Evolutionary conservation across 108 stramenopile genomes (phyloP).

Genomic region (Aurantiochytrium sp.): DNA sequence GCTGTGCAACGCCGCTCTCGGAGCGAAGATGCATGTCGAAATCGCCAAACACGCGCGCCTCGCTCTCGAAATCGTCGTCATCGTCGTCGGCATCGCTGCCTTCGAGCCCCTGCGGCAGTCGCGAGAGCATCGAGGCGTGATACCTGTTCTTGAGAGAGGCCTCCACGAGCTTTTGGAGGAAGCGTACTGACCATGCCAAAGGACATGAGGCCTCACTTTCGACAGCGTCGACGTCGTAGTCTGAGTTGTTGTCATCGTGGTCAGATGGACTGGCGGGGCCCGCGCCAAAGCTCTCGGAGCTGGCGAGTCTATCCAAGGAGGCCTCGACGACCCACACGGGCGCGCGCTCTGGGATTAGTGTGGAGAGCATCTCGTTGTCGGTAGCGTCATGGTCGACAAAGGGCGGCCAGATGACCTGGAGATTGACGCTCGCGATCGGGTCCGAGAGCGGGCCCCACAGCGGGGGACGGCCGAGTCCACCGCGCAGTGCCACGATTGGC

Average conservation of each 20-base stretch:
- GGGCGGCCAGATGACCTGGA: conserved; percentile 1
- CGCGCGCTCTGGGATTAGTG: neutral
- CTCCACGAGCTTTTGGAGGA: neutral
- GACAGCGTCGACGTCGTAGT: neutral
- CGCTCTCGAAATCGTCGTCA: too few species aligned
- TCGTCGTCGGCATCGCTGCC: neutral
- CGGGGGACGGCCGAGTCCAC: neutral
- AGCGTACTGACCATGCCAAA: neutral
- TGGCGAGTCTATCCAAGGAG: neutral
- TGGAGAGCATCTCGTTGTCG: neutral
- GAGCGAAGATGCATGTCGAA: too few species aligned
- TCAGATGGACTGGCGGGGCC: too few species aligned
- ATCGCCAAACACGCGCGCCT: neutral
- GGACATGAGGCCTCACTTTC: neutral
- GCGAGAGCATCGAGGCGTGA: neutral
- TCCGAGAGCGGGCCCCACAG: conserved; percentile 24
- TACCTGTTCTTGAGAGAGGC: neutral
- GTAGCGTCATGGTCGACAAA: neutral
- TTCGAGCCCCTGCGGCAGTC: neutral
- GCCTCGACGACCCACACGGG: neutral
- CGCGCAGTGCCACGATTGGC: neutral
- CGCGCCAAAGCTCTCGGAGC: too few species aligned
- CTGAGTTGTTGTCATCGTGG: too few species aligned
- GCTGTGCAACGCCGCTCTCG: neutral
- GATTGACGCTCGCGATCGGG: neutral